phyloP scores from a whole-genome alignment of 257 asterid genomes.

The Gardenia jasminoides region DNA sequence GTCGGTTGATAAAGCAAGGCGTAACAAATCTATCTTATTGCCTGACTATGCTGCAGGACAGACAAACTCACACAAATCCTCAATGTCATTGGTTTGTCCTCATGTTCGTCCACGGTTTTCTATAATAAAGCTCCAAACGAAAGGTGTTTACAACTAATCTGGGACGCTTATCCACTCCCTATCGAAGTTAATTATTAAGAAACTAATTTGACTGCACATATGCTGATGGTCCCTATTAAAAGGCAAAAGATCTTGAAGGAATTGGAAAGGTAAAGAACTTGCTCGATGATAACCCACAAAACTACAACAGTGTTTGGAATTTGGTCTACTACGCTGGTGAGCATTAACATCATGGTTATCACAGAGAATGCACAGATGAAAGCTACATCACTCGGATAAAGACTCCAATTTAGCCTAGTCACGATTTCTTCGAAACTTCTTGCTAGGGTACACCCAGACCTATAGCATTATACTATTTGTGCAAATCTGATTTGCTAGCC shows the following conservation, averaged over 20 bases:
- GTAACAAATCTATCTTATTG: constrained; percentile 20
- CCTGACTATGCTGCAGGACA: constrained; percentile 25
- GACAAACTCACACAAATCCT: constrained; percentile 28
- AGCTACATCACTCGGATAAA: not conserved
- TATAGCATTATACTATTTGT: too few species aligned
- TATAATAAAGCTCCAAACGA: not conserved
- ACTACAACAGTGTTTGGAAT: too few species aligned
- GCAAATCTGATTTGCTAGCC: too few species aligned
- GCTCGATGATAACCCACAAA: not conserved
- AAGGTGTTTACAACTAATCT: constrained; percentile 7
- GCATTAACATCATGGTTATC: not conserved
- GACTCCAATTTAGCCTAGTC: not conserved
- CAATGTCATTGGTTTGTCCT: constrained; percentile 34
- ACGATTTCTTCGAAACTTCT: not conserved
- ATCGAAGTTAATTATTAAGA: constrained; percentile 3
- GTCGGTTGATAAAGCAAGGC: constrained; percentile 32
- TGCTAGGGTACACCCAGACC: not conserved
- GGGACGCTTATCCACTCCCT: constrained; percentile 15
- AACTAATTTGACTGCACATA: not conserved
- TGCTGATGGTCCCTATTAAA: constrained; percentile 7
- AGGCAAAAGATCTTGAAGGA: not conserved
- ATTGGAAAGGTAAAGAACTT: not conserved
- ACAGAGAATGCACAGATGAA: not conserved
- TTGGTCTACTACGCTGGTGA: not conserved
- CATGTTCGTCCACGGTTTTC: constrained; percentile 18